Conservation (phyloP, 1,284 basidiomycete species). For the Exsudoporus floridanus region DNA sequence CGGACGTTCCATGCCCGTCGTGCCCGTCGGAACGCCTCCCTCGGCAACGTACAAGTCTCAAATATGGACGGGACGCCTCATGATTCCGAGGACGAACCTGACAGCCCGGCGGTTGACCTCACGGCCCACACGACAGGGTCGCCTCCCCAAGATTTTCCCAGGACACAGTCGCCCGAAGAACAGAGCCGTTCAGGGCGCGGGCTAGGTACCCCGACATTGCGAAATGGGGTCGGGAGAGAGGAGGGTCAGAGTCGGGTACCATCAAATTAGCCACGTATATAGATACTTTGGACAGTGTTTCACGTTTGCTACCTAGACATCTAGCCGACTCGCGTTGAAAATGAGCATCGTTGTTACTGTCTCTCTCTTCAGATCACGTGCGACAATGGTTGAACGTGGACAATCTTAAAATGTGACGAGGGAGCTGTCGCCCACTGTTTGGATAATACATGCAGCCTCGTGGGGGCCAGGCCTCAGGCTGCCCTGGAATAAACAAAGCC, state of each 20-base stretch:
- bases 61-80: slow-evolving; percentile 46
- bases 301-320: slow-evolving; percentile 8
- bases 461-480: neutral
- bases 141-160: slow-evolving; percentile 27
- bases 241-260: slow-evolving; percentile 12
- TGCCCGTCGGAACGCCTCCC: slow-evolving; percentile 50
- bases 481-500: neutral
- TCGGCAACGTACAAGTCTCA: slow-evolving; percentile 26
- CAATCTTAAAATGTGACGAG: neutral
- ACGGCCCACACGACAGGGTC: slow-evolving; percentile 22
- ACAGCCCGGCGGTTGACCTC: slow-evolving; percentile 42
- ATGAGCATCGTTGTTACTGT: neutral
- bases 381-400: neutral
- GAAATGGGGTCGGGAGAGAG: slow-evolving; percentile 42
- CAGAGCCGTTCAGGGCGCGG: slow-evolving; percentile 61
- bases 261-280: neutral
- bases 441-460: neutral
- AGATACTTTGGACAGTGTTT: neutral
- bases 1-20: slow-evolving; percentile 82
- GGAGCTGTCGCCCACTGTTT: no score
- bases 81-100: slow-evolving; percentile 59
- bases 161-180: slow-evolving; percentile 39
- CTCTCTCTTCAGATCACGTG: no score
- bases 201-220: slow-evolving; percentile 51
- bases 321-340: neutral